phyloP scores from a whole-genome alignment of 495 filamentous ascomycete genomes.

The Xylaria sp. region DNA sequence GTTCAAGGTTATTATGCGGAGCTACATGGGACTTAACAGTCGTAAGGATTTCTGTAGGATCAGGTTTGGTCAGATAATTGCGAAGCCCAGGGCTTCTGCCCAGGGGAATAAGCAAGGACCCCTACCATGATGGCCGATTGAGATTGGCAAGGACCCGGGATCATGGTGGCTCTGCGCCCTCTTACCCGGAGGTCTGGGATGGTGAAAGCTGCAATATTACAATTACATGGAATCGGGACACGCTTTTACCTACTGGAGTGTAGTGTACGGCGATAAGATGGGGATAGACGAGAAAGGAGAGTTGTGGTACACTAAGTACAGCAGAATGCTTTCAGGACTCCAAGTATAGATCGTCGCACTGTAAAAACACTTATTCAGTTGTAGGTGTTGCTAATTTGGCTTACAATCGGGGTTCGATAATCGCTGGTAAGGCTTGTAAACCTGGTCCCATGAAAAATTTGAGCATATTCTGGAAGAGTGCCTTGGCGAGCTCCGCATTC shows the following conservation, averaged over 20 bases:
- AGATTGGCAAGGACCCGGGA: constrained; percentile 7
- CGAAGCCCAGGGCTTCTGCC: constrained; percentile 2
- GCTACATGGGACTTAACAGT: background rate
- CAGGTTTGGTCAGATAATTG: constrained; percentile 18
- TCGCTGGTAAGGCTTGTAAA: background rate
- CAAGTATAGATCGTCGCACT: background rate
- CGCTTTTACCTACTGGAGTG: background rate
- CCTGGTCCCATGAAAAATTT: background rate
- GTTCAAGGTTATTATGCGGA: constrained; percentile 14
- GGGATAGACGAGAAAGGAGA: background rate
- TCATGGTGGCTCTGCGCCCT: background rate
- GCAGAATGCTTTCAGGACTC: background rate
- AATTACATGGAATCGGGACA: constrained; percentile 1
- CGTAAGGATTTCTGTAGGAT: constrained; percentile 21
- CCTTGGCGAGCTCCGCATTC: background rate
- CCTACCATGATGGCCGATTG: background rate
- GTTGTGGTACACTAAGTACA: background rate
- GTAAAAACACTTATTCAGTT: background rate
- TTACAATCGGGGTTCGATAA: background rate
- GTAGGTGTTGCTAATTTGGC: background rate
- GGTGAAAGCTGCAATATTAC: constrained; percentile 2
- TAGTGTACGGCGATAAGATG: constrained; percentile 3
- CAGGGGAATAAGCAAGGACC: constrained; percentile 13
- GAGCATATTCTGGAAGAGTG: background rate
- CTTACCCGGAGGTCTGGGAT: constrained; percentile 1